Base-by-base conservation (phyloP, 2,329 filamentous ascomycete genomes). In the Phoma herbarum region DNA sequence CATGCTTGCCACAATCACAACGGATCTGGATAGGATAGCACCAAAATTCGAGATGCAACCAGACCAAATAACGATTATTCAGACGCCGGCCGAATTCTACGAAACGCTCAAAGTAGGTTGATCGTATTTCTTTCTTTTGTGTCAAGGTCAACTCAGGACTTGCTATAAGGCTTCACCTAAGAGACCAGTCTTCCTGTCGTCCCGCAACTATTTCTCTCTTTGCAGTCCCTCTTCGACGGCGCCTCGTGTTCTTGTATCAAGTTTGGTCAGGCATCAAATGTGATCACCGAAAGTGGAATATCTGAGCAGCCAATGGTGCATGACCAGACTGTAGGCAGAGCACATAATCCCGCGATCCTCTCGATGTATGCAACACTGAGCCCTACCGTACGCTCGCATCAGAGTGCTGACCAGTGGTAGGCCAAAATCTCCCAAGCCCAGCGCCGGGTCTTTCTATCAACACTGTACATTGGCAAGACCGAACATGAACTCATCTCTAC, bases 401-500 rank as follows among this genome's bases (percentile, higher is more conserved):
- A 46, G 3, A 33, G 8, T 22, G 46, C 66, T 71, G 60, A 75
- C 57, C 28, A 8, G 0, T 7, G 8, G 11, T 50, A 75, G 73
- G 51, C 85, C 63, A 96, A 93, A 80, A 97, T 99, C 73, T 86
- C 85, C 51, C 86, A 85, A 62, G 95, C 95, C 10, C 87, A 92
- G 76, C 84, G 81, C 51, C 86, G 91, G 59, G 90, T 99, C 65
- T 99, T 96, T 75, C 81, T 99, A 48, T 96, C 93, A n/a, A 99
- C 95, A 0, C 81, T 99, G 51, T 99, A 99, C 75, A 95, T 99
- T 74, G 95, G 95, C 63, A 96, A 94, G 77, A 90, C 90, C 1
- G 95, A 99, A 78, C 85, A 89, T 77, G 95, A 98, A 68, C 84
- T 99, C 71, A 92, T 98, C 57, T 83, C 87, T 18, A 92, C 90